A percentile compares a stretch with the other conserved stretches of the same genome.
These are phyloP conservation scores for Vaccinium darrowii DNA, from an alignment of 148 eudicot genomes.

Conservation along the genomic window DNA sequence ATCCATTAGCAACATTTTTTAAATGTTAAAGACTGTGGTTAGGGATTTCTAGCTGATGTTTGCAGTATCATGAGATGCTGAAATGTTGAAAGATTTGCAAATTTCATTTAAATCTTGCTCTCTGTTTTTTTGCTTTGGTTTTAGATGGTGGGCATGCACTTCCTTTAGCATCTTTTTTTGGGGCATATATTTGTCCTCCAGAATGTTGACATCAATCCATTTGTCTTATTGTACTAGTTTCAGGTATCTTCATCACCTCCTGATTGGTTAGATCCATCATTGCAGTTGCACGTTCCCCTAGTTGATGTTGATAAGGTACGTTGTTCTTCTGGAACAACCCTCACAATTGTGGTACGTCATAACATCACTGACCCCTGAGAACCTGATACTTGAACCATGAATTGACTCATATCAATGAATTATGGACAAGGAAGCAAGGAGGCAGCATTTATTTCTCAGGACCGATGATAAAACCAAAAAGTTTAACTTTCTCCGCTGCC, in stretches of 20 bases:
- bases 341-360: neutral
- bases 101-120: neutral
- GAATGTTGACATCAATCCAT: neutral
- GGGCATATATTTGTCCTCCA: neutral
- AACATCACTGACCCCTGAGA: neutral
- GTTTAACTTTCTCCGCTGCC: neutral
- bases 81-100: neutral
- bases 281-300: constrained; percentile 72
- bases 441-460: neutral
- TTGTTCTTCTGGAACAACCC: neutral
- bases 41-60: neutral
- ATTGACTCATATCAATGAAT: neutral
- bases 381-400: neutral
- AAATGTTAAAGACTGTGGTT: neutral
- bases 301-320: constrained; percentile 95
- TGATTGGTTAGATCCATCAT: constrained; percentile 64
- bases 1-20: neutral
- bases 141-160: neutral
- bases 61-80: neutral
- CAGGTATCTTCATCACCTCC: constrained; percentile 52
- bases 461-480: neutral
- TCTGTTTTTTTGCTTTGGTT: neutral
- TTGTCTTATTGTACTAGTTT: constrained; percentile 6
- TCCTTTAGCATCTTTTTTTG: neutral
- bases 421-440: neutral